phyloP scores from a whole-genome alignment of 2,329 filamentous ascomycete species.

The Endothia cerciana region DNA sequence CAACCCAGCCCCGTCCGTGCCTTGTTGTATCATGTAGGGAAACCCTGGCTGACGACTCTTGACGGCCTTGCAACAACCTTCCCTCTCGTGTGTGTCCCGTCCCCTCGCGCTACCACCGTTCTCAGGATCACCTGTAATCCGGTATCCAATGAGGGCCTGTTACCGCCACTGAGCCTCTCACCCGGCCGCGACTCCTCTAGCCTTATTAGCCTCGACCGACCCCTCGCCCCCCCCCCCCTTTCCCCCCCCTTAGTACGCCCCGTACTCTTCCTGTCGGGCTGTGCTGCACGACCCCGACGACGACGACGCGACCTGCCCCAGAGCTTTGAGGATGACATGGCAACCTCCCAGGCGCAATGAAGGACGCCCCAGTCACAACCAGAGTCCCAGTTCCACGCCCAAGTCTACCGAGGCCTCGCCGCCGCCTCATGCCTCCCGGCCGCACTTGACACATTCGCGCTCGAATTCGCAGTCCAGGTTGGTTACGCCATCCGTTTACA shows the following conservation, averaged over 20 bases:
- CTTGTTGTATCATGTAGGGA: too few species aligned
- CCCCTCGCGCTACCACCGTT: neutral
- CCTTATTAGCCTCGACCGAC: conserved; percentile 2
- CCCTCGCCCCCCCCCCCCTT: neutral
- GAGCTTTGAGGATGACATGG: conserved; percentile 29
- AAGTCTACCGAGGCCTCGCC: conserved; percentile 14
- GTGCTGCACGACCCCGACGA: conserved; percentile 20
- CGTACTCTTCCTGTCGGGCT: conserved; percentile 11
- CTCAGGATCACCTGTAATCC: neutral
- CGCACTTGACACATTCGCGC: conserved; percentile 16
- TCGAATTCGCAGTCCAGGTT: conserved; percentile 19
- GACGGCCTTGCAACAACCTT: neutral
- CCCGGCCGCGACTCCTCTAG: neutral
- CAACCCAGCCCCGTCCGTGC: too few species aligned
- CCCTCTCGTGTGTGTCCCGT: too few species aligned
- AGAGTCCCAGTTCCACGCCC: conserved; percentile 16
- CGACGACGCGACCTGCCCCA: conserved; percentile 19
- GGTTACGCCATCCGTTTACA: conserved; percentile 19
- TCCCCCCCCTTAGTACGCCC: conserved; percentile 1
- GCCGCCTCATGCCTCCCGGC: conserved; percentile 14
- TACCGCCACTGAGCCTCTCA: conserved; percentile 12
- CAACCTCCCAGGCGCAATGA: conserved; percentile 30
- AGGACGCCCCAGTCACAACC: conserved; percentile 15
- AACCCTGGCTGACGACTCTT: too few species aligned
- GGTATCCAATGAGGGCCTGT: conserved; percentile 14